Evolutionary conservation across 202 grass and related monocot species (phyloP).

Genomic region (Hordeum pubiflorum): DNA sequence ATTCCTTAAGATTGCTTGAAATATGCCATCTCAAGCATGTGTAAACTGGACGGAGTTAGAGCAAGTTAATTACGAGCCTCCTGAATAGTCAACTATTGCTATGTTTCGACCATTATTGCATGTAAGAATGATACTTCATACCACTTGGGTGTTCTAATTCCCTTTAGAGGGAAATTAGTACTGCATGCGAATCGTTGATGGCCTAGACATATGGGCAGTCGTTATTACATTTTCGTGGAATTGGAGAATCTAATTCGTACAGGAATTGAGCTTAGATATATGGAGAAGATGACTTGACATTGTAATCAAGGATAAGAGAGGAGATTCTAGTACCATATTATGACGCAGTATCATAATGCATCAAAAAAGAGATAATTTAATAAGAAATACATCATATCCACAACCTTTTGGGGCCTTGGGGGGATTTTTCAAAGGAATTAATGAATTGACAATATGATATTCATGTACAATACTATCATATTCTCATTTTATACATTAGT

Average conservation of each 20-base stretch:
- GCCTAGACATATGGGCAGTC: background rate
- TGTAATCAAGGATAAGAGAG: background rate
- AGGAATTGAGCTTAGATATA: background rate
- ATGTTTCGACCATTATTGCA: constrained; percentile 18
- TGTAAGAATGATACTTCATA: constrained; percentile 10
- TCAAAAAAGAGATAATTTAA: too few species aligned
- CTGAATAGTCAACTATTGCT: background rate
- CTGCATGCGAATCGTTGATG: background rate
- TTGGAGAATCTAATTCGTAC: background rate
- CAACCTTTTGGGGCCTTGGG: background rate
- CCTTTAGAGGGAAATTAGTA: background rate
- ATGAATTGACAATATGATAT: background rate
- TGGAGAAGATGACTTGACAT: background rate
- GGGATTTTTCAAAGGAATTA: background rate
- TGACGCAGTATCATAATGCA: background rate
- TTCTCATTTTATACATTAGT: too few species aligned
- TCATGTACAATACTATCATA: too few species aligned
- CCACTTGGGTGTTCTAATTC: background rate
- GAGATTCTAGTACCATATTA: background rate
- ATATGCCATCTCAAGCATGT: background rate
- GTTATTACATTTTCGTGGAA: background rate
- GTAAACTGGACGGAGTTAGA: background rate
- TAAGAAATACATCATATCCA: background rate
- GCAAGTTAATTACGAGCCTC: background rate
- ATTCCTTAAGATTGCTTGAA: background rate